Conservation (phyloP, 2,329 filamentous ascomycete species). For the Chaetomiaceae sp. region DNA sequence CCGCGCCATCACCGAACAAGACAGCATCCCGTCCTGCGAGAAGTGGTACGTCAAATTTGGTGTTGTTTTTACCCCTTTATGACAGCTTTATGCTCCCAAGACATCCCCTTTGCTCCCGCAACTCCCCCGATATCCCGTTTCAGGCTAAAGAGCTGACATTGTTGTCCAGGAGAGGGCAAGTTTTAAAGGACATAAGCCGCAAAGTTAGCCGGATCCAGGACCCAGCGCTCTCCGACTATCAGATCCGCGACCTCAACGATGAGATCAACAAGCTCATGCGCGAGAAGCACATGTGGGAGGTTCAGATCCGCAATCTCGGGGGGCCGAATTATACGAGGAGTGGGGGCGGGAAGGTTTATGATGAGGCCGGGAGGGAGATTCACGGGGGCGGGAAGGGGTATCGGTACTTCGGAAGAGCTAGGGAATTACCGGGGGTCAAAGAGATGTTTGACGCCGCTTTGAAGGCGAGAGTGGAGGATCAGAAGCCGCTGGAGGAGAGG, state of each 20-base stretch:
- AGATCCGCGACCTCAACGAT: slow-evolving; percentile 95
- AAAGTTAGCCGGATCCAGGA: slow-evolving; percentile 98
- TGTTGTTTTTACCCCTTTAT: too few species aligned
- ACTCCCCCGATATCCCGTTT: too few species aligned
- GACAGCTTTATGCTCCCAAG: too few species aligned
- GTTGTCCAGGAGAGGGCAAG: too few species aligned
- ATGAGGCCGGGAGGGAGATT: slow-evolving; percentile 68
- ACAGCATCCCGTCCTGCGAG: slow-evolving; percentile 80
- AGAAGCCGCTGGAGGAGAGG: slow-evolving; percentile 62
- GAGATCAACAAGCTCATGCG: slow-evolving; percentile 99
- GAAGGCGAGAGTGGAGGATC: slow-evolving; percentile 49
- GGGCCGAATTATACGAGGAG: slow-evolving; percentile 94
- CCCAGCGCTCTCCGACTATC: slow-evolving; percentile 83
- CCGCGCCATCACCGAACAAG: slow-evolving; percentile 82
- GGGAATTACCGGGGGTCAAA: slow-evolving; percentile 89
- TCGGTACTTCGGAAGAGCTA: slow-evolving; percentile 86
- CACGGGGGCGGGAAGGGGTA: slow-evolving; percentile 80
- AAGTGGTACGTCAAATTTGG: too few species aligned
- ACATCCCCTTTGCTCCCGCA: too few species aligned
- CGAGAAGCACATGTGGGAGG: slow-evolving; percentile 99
- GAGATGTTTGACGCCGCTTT: slow-evolving; percentile 88
- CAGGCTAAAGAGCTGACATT: too few species aligned
- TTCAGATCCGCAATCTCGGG: slow-evolving; percentile 91
- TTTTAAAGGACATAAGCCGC: slow-evolving; percentile 92
- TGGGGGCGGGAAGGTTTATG: slow-evolving; percentile 59